These are phyloP conservation scores for Silybum marianum DNA, from an alignment of 129 eudicot genomes.

Conservation along the genomic window DNA sequence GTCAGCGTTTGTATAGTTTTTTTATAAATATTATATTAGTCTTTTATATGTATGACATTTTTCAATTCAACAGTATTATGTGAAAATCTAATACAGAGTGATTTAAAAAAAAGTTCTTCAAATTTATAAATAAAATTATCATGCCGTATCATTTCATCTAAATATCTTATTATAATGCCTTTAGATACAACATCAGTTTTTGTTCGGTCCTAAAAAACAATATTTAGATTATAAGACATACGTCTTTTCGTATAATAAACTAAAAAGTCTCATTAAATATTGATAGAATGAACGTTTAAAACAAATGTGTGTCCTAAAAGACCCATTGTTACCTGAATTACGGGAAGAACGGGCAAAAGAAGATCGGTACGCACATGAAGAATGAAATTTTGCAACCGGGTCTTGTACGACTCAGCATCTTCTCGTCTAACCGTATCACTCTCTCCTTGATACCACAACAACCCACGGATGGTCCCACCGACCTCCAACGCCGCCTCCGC, in stretches of 20 bases:
- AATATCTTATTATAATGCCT: neutral
- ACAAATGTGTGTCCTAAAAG: neutral
- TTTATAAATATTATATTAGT: too few relatives aligned
- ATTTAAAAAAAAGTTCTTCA: too few relatives aligned
- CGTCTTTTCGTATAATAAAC: too few relatives aligned
- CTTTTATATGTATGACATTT: too few relatives aligned
- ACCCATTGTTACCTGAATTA: slow-evolving; percentile 48
- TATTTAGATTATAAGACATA: too few relatives aligned
- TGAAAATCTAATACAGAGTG: too few relatives aligned
- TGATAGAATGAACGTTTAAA: too few relatives aligned
- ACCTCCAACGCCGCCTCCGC: slow-evolving; percentile 50
- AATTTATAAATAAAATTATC: too few relatives aligned
- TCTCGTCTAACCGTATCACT: slow-evolving; percentile 54
- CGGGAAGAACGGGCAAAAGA: slow-evolving; percentile 48
- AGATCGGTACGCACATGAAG: slow-evolving; percentile 50
- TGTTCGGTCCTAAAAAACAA: too few relatives aligned
- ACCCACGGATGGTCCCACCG: slow-evolving; percentile 56
- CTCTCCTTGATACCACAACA: slow-evolving; percentile 82
- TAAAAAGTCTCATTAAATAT: too few relatives aligned
- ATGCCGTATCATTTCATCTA: neutral
- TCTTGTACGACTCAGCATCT: slow-evolving; percentile 54
- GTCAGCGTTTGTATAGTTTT: too few relatives aligned
- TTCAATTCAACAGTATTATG: too few relatives aligned
- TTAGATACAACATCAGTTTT: neutral
- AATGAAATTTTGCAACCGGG: slow-evolving; percentile 43